Evolutionary conservation across 192 early-diverging fungal species (phyloP).

Genomic region (Pilobolus umbonatus): DNA sequence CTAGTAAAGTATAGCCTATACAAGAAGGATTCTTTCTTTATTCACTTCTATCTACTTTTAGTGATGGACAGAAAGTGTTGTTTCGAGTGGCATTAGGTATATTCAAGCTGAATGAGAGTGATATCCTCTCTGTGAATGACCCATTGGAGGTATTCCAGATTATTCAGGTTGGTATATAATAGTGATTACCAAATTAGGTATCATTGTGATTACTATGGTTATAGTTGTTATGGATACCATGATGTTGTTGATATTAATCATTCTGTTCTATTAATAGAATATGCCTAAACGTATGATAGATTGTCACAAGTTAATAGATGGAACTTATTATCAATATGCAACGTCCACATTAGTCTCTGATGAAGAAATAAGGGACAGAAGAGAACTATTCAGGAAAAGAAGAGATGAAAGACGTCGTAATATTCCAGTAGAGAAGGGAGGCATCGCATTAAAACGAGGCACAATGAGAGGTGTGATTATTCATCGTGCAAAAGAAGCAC

Average conservation of each 20-base stretch:
- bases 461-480: constrained; percentile 16
- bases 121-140: constrained; percentile 54
- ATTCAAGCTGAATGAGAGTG: constrained; percentile 59
- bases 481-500: constrained; percentile 17
- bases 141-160: constrained; percentile 57
- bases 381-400: constrained; percentile 30
- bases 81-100: constrained; percentile 73
- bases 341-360: constrained; percentile 21
- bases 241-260: no score
- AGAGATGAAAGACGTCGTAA: constrained; percentile 30
- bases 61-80: constrained; percentile 65
- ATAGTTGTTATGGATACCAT: no score
- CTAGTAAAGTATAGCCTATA: constrained; percentile 42
- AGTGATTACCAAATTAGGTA: no score
- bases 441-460: background rate
- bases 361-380: constrained; percentile 28
- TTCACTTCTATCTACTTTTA: no score
- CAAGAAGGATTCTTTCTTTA: no score
- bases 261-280: constrained; percentile 46
- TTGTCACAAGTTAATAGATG: constrained; percentile 60
- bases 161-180: constrained; percentile 51
- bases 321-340: constrained; percentile 26
- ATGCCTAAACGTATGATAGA: constrained; percentile 58
- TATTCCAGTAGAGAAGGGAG: constrained; percentile 4
- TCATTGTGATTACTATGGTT: no score